Conservation (phyloP, 305 asterid genomes). For the Rubia balearica region DNA sequence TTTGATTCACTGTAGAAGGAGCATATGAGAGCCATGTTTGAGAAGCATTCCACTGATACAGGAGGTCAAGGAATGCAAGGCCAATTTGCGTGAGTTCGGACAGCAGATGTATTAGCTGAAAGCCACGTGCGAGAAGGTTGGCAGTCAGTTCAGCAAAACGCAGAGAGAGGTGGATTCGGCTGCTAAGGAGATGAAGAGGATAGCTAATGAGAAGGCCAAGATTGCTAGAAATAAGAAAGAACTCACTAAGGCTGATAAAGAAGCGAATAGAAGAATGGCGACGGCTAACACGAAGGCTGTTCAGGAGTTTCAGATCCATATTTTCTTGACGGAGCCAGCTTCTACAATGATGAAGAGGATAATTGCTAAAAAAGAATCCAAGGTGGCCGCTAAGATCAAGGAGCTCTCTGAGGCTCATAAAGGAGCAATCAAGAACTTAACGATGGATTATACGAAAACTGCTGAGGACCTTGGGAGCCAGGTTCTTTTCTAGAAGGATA, state of each 20-base stretch:
- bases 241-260: background rate
- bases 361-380: too few species aligned
- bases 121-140: too few species aligned
- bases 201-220: background rate
- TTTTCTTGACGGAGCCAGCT: too few species aligned
- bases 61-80: too few species aligned
- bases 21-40: background rate
- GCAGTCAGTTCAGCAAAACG: too few species aligned
- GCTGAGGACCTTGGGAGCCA: background rate
- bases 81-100: too few species aligned
- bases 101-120: too few species aligned
- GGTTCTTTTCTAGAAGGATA: background rate
- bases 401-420: background rate
- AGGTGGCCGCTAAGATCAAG: background rate
- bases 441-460: background rate
- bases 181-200: too few species aligned
- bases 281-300: too few species aligned
- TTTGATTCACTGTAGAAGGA: background rate
- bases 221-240: background rate
- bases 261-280: background rate
- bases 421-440: background rate
- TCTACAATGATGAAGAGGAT: too few species aligned
- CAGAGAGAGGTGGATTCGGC: too few species aligned
- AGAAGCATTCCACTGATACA: background rate
- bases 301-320: too few species aligned